Base-by-base conservation (phyloP, 345 rosid species). In the Eucalyptus erythrocorys region DNA sequence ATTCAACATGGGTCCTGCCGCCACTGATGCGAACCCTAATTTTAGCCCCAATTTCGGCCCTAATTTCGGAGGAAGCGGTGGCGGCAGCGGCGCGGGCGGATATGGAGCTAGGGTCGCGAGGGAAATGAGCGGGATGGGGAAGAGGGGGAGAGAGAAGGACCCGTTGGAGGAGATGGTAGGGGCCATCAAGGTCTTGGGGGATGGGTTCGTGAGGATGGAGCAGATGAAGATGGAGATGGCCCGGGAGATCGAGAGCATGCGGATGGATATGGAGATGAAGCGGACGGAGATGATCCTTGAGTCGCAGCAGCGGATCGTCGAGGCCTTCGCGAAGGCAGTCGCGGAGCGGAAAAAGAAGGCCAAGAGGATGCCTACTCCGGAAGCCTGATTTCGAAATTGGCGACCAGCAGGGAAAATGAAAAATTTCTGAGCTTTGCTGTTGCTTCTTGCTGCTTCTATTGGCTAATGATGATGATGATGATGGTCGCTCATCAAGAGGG, bases 231-330 rank as follows among this genome's bases (percentile, higher is more conserved):
- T 97, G 97, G 98, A 97, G 89, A 95, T 95, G 98, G 94, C 93
- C 1, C 94, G 94, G 87, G 99, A 97, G 94, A 93, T 97, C 3
- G 99, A 97, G 90, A 91, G 91, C 2, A 95, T 93, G 98, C 94
- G 98, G 55, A 97, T 97, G 97, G 98, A 96, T 15, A 96, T 94
- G 95, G 99, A 96, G 93, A 94, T 95, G 97, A 97, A 96, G 94
- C 92, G 96, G 34, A 97, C 98, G 0, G 94, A 94, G 92, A 95
- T 97, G 99, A 92, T 97, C 79, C 87, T 97, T 89, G 97, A 96
- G 50, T 96, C 98, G 0, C 99, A 97, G 89, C 98, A 96, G 90
- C 90, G 95, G 88, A 94, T 96, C 42, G 94, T 96, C 53, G 98
- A 96, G 86, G 93, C 98, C 0, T 96, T 97, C 89, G 94, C 98